Evolutionary conservation across 768 basidiomycete species (phyloP).

Genomic region (Baorangia bicolor): DNA sequence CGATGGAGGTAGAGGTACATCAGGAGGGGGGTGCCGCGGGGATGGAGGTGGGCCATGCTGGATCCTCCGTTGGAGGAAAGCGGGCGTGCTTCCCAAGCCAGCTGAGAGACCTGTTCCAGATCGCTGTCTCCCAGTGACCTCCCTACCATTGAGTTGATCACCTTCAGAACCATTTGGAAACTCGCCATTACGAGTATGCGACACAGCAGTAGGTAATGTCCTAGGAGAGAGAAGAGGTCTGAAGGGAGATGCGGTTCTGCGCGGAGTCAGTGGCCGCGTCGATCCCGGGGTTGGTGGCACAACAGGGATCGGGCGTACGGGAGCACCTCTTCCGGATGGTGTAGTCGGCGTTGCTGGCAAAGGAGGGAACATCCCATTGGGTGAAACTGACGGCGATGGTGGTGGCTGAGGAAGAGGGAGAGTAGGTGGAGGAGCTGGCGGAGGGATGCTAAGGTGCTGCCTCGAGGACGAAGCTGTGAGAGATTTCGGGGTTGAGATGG

Average conservation of each 20-base stretch:
- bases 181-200: conserved; percentile 2
- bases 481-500: conserved; percentile 4
- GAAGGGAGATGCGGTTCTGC: conserved; percentile 20
- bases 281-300: conserved; percentile 7
- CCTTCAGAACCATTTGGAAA: not conserved
- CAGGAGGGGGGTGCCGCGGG: conserved; percentile 30
- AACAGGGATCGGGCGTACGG: conserved; percentile 18
- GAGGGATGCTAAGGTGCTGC: conserved; percentile 29
- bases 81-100: conserved; percentile 16
- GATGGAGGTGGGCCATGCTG: conserved; percentile 25
- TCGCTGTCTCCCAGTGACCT: conserved; percentile 14
- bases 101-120: conserved; percentile 4
- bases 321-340: conserved; percentile 11
- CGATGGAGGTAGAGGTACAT: conserved; percentile 30
- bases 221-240: conserved; percentile 23
- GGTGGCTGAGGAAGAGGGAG: conserved; percentile 32
- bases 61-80: conserved; percentile 32
- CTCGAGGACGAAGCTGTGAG: conserved; percentile 19
- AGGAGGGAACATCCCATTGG: not conserved
- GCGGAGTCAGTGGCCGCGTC: conserved; percentile 16
- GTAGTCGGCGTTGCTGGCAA: not conserved
- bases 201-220: not conserved
- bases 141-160: conserved; percentile 10
- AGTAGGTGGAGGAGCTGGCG: conserved; percentile 32
- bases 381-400: conserved; percentile 10